Base-by-base conservation (phyloP, 208 protist genomes). In the Borovskyia barvae region DNA sequence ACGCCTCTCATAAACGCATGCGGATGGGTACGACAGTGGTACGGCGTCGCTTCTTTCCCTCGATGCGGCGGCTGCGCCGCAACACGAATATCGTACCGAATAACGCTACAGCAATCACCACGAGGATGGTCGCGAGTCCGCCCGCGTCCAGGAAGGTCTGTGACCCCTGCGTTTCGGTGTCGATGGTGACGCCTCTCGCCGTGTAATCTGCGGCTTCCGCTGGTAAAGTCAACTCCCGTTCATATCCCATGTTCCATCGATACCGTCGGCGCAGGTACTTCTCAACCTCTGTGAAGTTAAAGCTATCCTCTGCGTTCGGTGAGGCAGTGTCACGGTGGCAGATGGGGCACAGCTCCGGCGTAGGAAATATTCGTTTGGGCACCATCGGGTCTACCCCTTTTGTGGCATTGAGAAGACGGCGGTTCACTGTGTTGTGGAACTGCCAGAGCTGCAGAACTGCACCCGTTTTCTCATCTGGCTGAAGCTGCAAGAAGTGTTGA, bases 391-490 rank as follows among this genome's bases (percentile, higher is more conserved):
- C 84, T 1, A 45, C 57, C 3, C 67, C 77, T 6, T 49, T 54
- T 24, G 37, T 41, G 8, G 56, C 66, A 1, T 52, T 48, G 11
- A 53, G 54, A 4, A 91, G 77, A 42, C 61, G 59, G 36, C 51
- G 49, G 63, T 91, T 91, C 26, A 84, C 84, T 2, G 57, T n/a
- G 46, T 91, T 91, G 70, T 91, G 84, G 48, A 77, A 77, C n/a
- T 63, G 58, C 84, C 84, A 91, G 15, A 91, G 63, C 65, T 85
- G 77, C 29, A 82, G 55, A 46, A 67, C 63, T 17, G 75, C 54
- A 49, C 77, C 65, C 28, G 70, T 66, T 19, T 41, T 20, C 3
- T 53, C 30, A 5, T 49, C 49, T 12, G 74, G 75, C 11, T 58
- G 41, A 40, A 86, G 81, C 36, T 49, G 42, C 40, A 83, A 48